These are phyloP conservation scores for Samsoniella hepiali DNA, from an alignment of 2,329 filamentous ascomycete species.

Conservation along the genomic window DNA sequence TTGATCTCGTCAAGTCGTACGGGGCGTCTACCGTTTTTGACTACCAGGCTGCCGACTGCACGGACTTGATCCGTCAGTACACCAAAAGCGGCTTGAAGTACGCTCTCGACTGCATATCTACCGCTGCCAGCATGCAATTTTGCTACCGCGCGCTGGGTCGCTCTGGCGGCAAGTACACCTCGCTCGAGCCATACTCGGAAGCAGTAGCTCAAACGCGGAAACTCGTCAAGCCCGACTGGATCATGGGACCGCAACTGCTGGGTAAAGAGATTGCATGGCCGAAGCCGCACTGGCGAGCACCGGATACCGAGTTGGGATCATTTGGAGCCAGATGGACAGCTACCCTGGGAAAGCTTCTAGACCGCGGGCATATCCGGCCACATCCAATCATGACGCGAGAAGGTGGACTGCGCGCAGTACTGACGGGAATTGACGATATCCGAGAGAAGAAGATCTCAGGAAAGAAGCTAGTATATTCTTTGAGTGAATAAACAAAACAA, in stretches of 20 bases:
- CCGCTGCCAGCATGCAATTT: conserved; percentile 26
- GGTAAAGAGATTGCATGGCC: conserved; percentile 9
- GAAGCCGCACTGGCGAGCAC: background rate
- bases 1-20: conserved; percentile 36
- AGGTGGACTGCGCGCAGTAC: too few species aligned
- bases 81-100: conserved; percentile 26
- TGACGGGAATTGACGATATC: too few species aligned
- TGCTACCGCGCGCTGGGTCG: conserved; percentile 39
- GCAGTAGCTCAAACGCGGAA: background rate
- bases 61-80: conserved; percentile 24
- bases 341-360: too few species aligned
- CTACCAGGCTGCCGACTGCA: conserved; percentile 31
- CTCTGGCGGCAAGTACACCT: conserved; percentile 22
- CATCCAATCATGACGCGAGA: too few species aligned
- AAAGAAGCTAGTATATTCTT: too few species aligned
- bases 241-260: background rate
- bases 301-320: background rate
- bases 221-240: background rate
- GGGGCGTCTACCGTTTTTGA: conserved; percentile 44
- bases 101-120: conserved; percentile 37
- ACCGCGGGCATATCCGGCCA: too few species aligned
- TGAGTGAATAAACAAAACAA: too few species aligned
- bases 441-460: too few species aligned
- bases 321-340: too few species aligned
- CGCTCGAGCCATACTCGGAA: background rate